Conservation (phyloP, 2,329 filamentous ascomycete genomes). For the Pleoardoris graminearum region DNA sequence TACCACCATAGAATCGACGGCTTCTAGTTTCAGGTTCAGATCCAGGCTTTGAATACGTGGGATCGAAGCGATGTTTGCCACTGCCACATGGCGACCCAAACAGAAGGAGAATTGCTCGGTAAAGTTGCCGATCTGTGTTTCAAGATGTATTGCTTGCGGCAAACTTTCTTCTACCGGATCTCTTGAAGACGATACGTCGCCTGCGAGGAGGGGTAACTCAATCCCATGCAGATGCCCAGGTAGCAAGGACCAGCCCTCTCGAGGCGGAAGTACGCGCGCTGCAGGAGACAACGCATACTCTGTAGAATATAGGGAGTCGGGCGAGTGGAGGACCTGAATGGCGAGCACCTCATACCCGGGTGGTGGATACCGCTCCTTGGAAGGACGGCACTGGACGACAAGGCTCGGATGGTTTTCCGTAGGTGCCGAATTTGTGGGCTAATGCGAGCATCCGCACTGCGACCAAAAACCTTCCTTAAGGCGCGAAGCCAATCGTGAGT, state of each 20-base stretch:
- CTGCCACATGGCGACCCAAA: constrained; percentile 16
- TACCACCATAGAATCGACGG: background rate
- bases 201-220: background rate
- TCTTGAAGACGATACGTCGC: background rate
- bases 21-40: background rate
- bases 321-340: background rate
- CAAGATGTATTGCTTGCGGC: constrained; percentile 1
- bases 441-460: too few relatives aligned
- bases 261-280: background rate
- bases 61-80: constrained; percentile 13
- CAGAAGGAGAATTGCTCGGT: constrained; percentile 1
- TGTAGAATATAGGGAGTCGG: background rate
- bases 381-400: background rate
- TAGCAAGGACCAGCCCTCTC: background rate
- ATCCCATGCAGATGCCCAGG: background rate
- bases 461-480: background rate
- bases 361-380: background rate
- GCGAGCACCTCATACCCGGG: background rate
- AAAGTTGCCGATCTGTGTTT: constrained; percentile 2
- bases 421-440: constrained; percentile 5
- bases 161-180: background rate
- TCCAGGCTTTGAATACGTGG: constrained; percentile 1
- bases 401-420: background rate
- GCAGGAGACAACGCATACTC: background rate
- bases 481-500: background rate